These are phyloP conservation scores for Macrocybe gigantea DNA, from an alignment of 768 basidiomycete species.

Conservation along the genomic window DNA sequence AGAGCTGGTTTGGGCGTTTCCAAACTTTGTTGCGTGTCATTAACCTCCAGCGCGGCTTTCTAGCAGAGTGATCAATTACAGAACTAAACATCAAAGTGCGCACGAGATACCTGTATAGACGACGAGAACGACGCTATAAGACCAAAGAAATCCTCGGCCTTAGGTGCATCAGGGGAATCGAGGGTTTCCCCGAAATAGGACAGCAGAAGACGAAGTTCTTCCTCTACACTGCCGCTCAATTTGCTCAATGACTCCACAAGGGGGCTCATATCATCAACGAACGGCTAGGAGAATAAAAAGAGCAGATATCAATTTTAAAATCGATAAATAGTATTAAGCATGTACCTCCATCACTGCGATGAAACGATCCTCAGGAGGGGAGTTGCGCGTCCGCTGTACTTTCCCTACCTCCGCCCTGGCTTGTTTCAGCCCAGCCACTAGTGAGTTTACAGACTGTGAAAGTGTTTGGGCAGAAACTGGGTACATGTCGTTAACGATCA, in stretches of 20 bases:
- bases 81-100: background rate
- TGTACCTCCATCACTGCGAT: constrained; percentile 63
- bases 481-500: background rate
- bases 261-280: constrained; percentile 40
- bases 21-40: constrained; percentile 39
- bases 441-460: constrained; percentile 49
- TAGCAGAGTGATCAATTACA: constrained; percentile 19
- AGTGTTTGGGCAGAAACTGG: constrained; percentile 73
- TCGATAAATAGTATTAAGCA: background rate
- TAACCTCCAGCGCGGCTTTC: constrained; percentile 70
- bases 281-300: constrained; percentile 29
- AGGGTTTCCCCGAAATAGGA: constrained; percentile 76
- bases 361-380: constrained; percentile 51
- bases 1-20: constrained; percentile 15
- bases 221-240: constrained; percentile 50
- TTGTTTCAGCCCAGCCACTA: constrained; percentile 51
- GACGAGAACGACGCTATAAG: constrained; percentile 71
- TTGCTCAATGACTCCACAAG: constrained; percentile 62
- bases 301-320: background rate
- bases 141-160: constrained; percentile 81
- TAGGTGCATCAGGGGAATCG: constrained; percentile 55
- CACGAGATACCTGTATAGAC: constrained; percentile 49
- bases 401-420: constrained; percentile 49
- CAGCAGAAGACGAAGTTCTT: constrained; percentile 55
- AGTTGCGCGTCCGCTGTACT: constrained; percentile 4